Percentiles rank a stretch among this genome's conserved stretches.
phyloP scores from a whole-genome alignment of 2,329 filamentous ascomycete genomes.

The Orbilia ellipsospora region DNA sequence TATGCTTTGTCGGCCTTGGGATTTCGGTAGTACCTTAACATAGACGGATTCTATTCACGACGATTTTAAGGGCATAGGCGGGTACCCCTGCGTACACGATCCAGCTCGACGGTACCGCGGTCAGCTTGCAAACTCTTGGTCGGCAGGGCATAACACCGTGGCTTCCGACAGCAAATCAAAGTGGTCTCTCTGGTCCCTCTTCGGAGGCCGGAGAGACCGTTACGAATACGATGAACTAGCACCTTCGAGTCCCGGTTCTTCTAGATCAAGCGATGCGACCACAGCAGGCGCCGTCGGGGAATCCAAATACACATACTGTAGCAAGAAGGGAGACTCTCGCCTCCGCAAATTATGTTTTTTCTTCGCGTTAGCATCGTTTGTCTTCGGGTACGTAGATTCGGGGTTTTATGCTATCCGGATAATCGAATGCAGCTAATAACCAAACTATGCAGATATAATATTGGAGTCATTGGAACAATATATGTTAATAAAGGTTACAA shows the following conservation, averaged over 20 bases:
- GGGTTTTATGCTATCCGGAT: background rate
- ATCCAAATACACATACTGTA: slow-evolving; percentile 13
- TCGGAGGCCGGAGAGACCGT: slow-evolving; percentile 27
- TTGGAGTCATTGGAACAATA: slow-evolving; percentile 70
- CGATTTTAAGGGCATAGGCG: background rate
- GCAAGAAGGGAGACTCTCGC: slow-evolving; percentile 62
- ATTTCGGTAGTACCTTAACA: too few relatives aligned
- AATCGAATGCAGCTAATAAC: background rate
- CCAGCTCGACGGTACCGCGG: background rate
- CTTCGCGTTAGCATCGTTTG: slow-evolving; percentile 69
- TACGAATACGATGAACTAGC: slow-evolving; percentile 37
- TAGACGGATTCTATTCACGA: background rate
- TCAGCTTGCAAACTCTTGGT: background rate
- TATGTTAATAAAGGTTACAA: slow-evolving; percentile 70
- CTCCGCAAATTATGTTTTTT: slow-evolving; percentile 67
- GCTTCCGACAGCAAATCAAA: slow-evolving; percentile 12
- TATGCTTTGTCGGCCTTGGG: too few relatives aligned
- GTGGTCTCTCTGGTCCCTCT: slow-evolving; percentile 36
- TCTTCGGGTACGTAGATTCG: slow-evolving; percentile 66
- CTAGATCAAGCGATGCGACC: slow-evolving; percentile 3
- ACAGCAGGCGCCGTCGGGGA: background rate
- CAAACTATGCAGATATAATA: slow-evolving; percentile 66
- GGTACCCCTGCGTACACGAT: too few relatives aligned
- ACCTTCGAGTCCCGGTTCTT: slow-evolving; percentile 9
- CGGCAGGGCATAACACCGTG: slow-evolving; percentile 4